Evolutionary conservation across 2,329 filamentous ascomycete genomes (phyloP).

Genomic region (Colletotrichum cordylinicola): DNA sequence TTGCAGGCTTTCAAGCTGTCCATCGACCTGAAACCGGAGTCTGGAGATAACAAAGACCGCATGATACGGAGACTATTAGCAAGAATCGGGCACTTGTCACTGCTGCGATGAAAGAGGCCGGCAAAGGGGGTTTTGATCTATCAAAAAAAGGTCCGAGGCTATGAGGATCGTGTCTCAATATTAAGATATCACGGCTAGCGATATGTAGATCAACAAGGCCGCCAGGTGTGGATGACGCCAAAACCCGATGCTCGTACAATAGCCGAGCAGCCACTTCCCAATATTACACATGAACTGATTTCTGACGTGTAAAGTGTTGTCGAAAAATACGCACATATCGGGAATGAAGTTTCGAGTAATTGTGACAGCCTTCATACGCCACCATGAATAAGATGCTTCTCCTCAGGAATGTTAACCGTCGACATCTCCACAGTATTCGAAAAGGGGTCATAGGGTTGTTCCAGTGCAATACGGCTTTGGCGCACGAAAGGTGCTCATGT

Average conservation of each 20-base stretch:
- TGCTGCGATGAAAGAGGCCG: neutral
- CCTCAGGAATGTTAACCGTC: neutral
- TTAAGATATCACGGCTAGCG: neutral
- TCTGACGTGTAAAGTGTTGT: neutral
- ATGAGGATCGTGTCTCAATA: neutral
- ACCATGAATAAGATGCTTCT: neutral
- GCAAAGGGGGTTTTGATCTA: neutral
- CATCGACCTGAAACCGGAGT: neutral
- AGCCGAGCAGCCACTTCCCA: neutral
- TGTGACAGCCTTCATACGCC: neutral
- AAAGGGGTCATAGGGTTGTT: neutral
- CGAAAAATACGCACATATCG: neutral
- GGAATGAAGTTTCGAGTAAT: neutral
- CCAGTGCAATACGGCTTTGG: neutral
- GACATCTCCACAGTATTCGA: neutral
- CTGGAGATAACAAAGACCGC: neutral
- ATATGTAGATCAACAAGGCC: neutral
- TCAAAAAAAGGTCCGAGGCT: neutral
- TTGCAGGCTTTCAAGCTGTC: neutral
- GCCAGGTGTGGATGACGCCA: neutral
- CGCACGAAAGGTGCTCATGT: neutral
- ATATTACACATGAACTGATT: neutral
- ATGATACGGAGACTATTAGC: neutral
- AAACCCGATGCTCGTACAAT: neutral
- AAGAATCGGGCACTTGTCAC: neutral